Percentiles rank a stretch among this genome's conserved stretches.
These are phyloP conservation scores for Paramecium pentaurelia DNA, from an alignment of 73 alveolate species.

Conservation along the genomic window DNA sequence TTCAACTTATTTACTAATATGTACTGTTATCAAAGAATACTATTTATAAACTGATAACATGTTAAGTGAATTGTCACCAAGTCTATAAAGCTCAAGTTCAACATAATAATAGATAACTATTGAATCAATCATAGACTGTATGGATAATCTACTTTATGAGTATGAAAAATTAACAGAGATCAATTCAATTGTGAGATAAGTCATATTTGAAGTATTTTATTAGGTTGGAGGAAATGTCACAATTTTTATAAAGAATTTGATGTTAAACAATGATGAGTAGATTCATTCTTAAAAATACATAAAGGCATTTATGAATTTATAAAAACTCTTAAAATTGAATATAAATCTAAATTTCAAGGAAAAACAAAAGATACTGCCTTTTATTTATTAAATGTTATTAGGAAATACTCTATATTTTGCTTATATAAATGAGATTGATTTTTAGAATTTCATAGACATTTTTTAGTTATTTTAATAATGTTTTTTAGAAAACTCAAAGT, in stretches of 20 bases:
- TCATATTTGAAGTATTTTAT: neutral
- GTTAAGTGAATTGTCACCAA: neutral
- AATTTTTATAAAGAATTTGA: neutral
- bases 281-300: neutral
- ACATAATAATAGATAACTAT: neutral
- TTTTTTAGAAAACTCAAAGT: neutral
- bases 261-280: neutral
- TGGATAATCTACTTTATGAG: neutral
- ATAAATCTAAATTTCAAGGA: neutral
- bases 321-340: neutral
- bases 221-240: neutral
- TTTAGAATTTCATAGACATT: neutral
- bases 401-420: neutral
- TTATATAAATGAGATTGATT: neutral
- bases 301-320: neutral
- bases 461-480: neutral
- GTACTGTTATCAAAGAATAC: neutral
- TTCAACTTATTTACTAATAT: neutral
- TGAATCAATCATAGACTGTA: neutral
- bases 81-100: neutral
- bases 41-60: neutral
- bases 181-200: neutral
- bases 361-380: neutral
- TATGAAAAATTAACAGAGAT: neutral
- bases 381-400: neutral